Conservation (phyloP, 257 asterid species). For the Fraxinus pennsylvanica region DNA sequence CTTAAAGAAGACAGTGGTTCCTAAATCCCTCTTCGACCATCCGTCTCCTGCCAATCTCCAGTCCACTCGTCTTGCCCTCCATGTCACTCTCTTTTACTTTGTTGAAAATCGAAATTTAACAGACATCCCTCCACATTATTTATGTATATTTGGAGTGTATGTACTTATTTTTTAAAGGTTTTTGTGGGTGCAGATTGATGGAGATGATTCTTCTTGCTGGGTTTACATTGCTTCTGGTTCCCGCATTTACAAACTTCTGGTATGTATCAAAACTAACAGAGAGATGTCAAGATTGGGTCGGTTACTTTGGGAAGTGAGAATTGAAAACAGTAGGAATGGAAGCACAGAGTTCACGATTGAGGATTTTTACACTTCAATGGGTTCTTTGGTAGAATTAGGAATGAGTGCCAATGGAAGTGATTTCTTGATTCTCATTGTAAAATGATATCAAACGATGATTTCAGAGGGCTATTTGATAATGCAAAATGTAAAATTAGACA, state of each 20-base stretch:
- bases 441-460: neutral
- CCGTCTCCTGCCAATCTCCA: conserved; percentile 85
- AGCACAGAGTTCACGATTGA: neutral
- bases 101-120: neutral
- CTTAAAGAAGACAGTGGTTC: conserved; percentile 67
- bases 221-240: conserved; percentile 81
- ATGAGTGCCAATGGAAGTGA: neutral
- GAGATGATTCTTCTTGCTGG: conserved; percentile 63
- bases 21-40: conserved; percentile 57
- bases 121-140: neutral
- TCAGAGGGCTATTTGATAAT: neutral
- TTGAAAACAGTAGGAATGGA: neutral
- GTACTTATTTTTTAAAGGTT: neutral
- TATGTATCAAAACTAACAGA: conserved; percentile 27
- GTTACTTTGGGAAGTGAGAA: neutral
- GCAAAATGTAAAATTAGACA: neutral
- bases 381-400: neutral
- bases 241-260: conserved; percentile 61
- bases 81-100: conserved; percentile 29
- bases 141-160: neutral
- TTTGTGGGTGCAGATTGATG: conserved; percentile 48
- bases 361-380: neutral
- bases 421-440: neutral
- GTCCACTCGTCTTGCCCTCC: conserved; percentile 87
- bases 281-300: neutral